These are phyloP conservation scores for Salix koriyanagi DNA, from an alignment of 345 rosid genomes.

Conservation along the genomic window DNA sequence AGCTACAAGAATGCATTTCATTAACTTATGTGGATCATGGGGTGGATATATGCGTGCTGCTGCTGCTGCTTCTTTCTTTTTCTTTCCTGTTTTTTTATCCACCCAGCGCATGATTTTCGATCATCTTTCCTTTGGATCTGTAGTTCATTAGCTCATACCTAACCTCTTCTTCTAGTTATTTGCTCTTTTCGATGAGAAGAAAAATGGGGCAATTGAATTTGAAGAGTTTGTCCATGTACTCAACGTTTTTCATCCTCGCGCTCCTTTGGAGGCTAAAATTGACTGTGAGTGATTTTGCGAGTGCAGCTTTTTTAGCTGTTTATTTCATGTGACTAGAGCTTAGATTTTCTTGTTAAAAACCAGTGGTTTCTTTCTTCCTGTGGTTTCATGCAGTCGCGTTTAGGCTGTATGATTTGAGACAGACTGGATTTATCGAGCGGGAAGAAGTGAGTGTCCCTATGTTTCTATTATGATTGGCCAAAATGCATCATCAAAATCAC, in stretches of 20 bases:
- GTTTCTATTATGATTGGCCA: not conserved
- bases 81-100: not conserved
- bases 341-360: not conserved
- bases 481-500: too few relatives aligned
- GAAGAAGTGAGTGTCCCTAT: slow-evolving; percentile 31
- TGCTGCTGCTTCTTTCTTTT: too few relatives aligned
- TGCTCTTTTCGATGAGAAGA: slow-evolving; percentile 36
- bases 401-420: slow-evolving; percentile 39
- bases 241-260: slow-evolving; percentile 35
- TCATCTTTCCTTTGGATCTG: not conserved
- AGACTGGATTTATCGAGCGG: slow-evolving; percentile 35
- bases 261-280: slow-evolving; percentile 30
- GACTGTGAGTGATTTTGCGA: slow-evolving; percentile 21
- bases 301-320: not conserved
- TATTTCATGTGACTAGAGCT: not conserved
- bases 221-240: slow-evolving; percentile 33
- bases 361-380: not conserved
- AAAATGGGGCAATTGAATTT: slow-evolving; percentile 35
- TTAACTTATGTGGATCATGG: not conserved
- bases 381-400: slow-evolving; percentile 36
- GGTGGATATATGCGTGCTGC: not conserved
- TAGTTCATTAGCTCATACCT: not conserved
- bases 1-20: not conserved
- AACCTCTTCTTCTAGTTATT: slow-evolving; percentile 21
- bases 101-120: not conserved